Conservation (phyloP, 164 flowering plant genomes). For the Magnolia sinica region DNA sequence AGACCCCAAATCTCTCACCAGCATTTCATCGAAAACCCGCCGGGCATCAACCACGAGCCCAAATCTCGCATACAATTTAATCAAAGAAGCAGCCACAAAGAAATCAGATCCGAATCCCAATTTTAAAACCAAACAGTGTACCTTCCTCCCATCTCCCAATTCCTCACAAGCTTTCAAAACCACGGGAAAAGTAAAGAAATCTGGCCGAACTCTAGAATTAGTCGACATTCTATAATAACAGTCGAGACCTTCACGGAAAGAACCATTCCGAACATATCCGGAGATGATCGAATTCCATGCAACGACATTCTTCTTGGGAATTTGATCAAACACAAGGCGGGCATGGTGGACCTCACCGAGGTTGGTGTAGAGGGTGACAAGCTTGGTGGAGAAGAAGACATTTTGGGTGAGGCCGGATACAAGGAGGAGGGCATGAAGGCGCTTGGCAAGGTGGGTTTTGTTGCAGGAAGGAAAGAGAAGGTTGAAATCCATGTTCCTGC, state of each 20-base stretch:
- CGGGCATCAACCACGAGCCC: conserved; percentile 38
- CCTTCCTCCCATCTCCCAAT: conserved; percentile 41
- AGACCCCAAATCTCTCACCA: conserved; percentile 44
- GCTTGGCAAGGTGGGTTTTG: conserved; percentile 33
- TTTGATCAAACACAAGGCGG: conserved; percentile 38
- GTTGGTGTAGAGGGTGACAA: conserved; percentile 51
- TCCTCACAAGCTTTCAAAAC: conserved; percentile 56
- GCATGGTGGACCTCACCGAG: conserved; percentile 44
- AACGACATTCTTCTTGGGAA: conserved; percentile 44
- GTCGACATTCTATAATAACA: conserved; percentile 36
- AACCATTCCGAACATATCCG: conserved; percentile 46
- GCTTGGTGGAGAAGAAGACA: conserved; percentile 45
- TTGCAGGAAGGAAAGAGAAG: conserved; percentile 42
- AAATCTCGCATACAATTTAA: conserved; percentile 59
- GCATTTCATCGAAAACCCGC: conserved; percentile 53
- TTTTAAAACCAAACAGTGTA: conserved; percentile 56
- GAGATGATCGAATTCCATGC: conserved; percentile 71
- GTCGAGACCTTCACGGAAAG: conserved; percentile 37
- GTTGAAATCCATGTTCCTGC: conserved; percentile 37
- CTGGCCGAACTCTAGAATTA: conserved; percentile 45
- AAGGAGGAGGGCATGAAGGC: conserved; percentile 55
- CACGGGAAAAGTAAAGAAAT: conserved; percentile 65
- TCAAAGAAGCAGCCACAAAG: conserved; percentile 60
- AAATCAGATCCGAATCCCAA: conserved; percentile 58
- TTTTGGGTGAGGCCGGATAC: conserved; percentile 45